Percentiles rank a stretch among this genome's conserved stretches.
These are phyloP conservation scores for Coemansia sp. DNA, from an alignment of 192 early-diverging fungal genomes.

Conservation along the genomic window DNA sequence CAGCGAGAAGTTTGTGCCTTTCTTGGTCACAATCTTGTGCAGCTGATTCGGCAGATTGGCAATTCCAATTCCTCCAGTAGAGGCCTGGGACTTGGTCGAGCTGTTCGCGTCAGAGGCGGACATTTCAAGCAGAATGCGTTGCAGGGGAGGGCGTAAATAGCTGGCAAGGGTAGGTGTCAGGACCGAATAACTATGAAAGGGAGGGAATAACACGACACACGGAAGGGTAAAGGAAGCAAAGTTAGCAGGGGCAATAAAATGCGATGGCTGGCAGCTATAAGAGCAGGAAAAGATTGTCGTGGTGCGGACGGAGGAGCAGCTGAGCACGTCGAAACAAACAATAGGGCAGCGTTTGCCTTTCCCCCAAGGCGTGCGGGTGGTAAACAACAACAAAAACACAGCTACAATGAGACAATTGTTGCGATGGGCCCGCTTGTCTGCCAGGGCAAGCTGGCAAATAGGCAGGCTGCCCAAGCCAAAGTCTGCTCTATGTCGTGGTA, in stretches of 20 bases:
- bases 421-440: neutral
- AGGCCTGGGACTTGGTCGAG: conserved; percentile 34
- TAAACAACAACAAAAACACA: conserved; percentile 14
- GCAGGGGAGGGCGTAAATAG: conserved; percentile 4
- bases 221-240: conserved; percentile 5
- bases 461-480: neutral
- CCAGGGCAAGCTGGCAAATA: neutral
- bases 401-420: conserved; percentile 3
- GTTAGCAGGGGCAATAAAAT: conserved; percentile 4
- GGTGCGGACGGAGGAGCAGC: conserved; percentile 1
- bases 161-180: neutral
- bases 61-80: conserved; percentile 80
- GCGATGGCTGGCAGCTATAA: conserved; percentile 7
- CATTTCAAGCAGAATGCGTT: conserved; percentile 28
- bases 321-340: neutral
- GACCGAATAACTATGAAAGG: conserved; percentile 6
- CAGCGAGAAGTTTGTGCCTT: conserved; percentile 93
- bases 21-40: conserved; percentile 96
- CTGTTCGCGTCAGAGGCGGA: conserved; percentile 46
- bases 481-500: neutral
- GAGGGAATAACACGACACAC: conserved; percentile 1
- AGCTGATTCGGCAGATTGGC: conserved; percentile 98
- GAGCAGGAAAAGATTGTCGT: conserved; percentile 8
- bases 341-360: neutral
- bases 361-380: conserved; percentile 1